Percentiles rank a stretch among this genome's conserved stretches.
Evolutionary conservation across 2,329 filamentous ascomycete species (phyloP).

Genomic region (Ophiostoma fasciatum): DNA sequence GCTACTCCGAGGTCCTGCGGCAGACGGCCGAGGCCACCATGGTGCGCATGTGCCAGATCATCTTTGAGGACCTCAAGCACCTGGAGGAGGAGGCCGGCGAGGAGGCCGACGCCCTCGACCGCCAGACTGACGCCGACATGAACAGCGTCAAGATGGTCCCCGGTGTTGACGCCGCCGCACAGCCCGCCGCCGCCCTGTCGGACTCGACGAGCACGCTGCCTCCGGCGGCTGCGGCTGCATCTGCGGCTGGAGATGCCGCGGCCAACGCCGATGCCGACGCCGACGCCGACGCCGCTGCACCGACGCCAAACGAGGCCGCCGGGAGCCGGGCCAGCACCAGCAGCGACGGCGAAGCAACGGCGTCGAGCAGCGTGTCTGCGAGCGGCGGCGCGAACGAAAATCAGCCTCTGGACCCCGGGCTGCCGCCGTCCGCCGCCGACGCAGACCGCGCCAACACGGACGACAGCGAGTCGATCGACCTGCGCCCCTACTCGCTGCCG

Average conservation of each 20-base stretch:
- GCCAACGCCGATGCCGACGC: neutral
- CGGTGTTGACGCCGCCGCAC: constrained; percentile 34
- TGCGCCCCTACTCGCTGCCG: constrained; percentile 83
- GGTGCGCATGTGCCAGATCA: constrained; percentile 98
- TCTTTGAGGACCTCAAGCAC: constrained; percentile 85
- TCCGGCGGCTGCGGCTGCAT: too few species aligned
- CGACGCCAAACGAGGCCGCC: neutral
- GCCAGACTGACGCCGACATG: constrained; percentile 51
- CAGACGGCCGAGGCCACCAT: constrained; percentile 91
- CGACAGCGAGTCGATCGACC: constrained; percentile 33
- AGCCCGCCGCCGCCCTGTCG: too few species aligned
- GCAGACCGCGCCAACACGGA: constrained; percentile 11
- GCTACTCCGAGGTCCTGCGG: constrained; percentile 79
- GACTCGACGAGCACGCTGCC: too few species aligned
- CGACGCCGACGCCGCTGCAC: too few species aligned
- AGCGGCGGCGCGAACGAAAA: too few species aligned
- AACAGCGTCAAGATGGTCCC: constrained; percentile 76
- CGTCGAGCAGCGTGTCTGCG: too few species aligned
- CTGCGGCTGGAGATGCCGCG: too few species aligned
- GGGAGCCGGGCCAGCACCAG: neutral
- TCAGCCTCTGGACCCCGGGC: too few species aligned
- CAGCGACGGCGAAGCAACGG: neutral
- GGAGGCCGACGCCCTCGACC: constrained; percentile 50
- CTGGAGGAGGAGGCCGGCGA: constrained; percentile 63
- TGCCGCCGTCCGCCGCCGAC: too few species aligned